Percentiles rank a stretch among this genome's conserved stretches.
Conservation (phyloP, 2,329 filamentous ascomycete species). For the Helminthosporium solani region DNA sequence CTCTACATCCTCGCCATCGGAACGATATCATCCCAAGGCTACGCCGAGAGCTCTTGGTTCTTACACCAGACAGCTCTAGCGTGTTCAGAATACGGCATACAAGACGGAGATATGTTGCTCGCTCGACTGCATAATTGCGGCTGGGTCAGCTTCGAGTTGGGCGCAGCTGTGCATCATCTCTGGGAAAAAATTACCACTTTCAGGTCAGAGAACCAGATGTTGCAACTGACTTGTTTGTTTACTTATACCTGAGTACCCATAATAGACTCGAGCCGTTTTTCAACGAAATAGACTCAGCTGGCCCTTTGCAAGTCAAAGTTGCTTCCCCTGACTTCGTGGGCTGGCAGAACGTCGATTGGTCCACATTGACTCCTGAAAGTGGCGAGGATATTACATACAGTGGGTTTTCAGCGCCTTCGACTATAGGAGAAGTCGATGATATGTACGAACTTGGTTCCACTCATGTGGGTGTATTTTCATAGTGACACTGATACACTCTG, state of each 20-base stretch:
- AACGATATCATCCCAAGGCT: slow-evolving; percentile 37
- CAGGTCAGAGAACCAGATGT: slow-evolving; percentile 39
- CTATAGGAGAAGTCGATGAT: slow-evolving; percentile 8
- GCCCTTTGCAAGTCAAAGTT: slow-evolving; percentile 33
- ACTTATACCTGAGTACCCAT: slow-evolving; percentile 34
- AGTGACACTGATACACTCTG: slow-evolving; percentile 17
- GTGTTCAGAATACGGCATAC: slow-evolving; percentile 34
- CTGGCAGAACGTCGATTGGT: slow-evolving; percentile 38
- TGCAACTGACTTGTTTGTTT: slow-evolving; percentile 27
- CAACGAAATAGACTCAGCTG: slow-evolving; percentile 21
- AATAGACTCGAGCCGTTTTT: slow-evolving; percentile 33
- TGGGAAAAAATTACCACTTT: slow-evolving; percentile 35
- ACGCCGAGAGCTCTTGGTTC: slow-evolving; percentile 34
- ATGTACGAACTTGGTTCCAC: slow-evolving; percentile 19
- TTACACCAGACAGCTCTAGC: slow-evolving; percentile 35
- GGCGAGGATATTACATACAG: background rate
- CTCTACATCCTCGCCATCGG: slow-evolving; percentile 42
- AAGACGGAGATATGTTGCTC: slow-evolving; percentile 26
- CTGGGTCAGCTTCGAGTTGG: slow-evolving; percentile 42
- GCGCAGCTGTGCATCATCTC: slow-evolving; percentile 29
- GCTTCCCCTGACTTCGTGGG: slow-evolving; percentile 28
- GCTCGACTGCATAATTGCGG: slow-evolving; percentile 35
- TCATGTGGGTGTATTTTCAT: slow-evolving; percentile 17
- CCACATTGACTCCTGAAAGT: slow-evolving; percentile 15
- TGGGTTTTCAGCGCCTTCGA: slow-evolving; percentile 1